Base-by-base conservation (phyloP, 164 flowering plant genomes). In the Berberis vulgaris region DNA sequence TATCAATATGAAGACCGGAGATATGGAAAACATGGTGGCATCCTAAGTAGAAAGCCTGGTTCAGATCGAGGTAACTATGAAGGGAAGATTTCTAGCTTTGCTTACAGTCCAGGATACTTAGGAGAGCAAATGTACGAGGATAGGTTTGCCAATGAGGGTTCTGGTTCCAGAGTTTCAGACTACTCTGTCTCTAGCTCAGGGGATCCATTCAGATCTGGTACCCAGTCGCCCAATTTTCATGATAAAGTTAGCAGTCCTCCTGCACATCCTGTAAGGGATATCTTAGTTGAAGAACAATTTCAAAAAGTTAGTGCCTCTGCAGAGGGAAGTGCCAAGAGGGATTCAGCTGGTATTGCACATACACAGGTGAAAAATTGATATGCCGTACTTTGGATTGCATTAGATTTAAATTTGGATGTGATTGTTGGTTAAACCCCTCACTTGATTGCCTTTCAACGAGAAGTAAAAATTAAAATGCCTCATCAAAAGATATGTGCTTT, bases 1-100 rank as follows among this genome's bases (percentile, higher is more conserved):
- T 76, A 85, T 75, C 97, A 95, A 59, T 95, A 95, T 76, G 99
- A 95, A 79, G 97, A 95, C 58, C 79, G 97, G 43, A 80, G 78
- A 6, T 88, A 91, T 67, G 96, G 97, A 44, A 95, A 78, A 70
- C 91, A 80, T 59, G 77, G 62, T 67, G 80, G 82, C 57, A 70
- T 69, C 10, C 91, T 91, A 57, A 78, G 87, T 8, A 80, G 97
- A 69, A 89, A 78, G 75, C 90, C 96, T 63, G 97, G 97, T 62
- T 91, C 99, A 62, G 99, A 87, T 78, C 76, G 84, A 69, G 88
- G 86, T 10, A 74, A 73, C 45, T 83, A 83, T 77, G 88, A 77
- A 43, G 83, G 91, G 68, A 91, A 87, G 58, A 64, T 81, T 41
- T 78, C 94, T 67, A 83, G 87, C 77, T 83, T 85, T 58, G 64